Conservation (phyloP, 768 basidiomycete genomes). For the Macrolepiota dolichaula region DNA sequence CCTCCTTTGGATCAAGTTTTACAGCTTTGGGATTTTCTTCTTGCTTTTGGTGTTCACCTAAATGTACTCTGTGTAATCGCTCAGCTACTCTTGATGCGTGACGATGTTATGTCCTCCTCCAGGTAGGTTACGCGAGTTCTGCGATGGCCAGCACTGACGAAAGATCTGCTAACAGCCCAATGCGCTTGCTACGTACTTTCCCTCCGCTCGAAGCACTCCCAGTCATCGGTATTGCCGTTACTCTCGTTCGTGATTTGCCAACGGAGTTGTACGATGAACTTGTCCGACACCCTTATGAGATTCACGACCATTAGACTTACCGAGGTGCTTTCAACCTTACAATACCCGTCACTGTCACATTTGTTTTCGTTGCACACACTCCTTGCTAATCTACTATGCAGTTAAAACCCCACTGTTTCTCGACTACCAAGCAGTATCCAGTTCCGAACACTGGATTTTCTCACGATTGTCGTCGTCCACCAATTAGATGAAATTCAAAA, state of each 20-base stretch:
- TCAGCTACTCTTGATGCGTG: constrained; percentile 85
- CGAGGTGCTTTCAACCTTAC: constrained; percentile 10
- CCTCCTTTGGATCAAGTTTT: constrained; percentile 95
- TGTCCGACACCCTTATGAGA: constrained; percentile 81
- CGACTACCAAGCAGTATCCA: neutral
- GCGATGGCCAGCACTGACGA: constrained; percentile 1
- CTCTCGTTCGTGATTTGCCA: constrained; percentile 89
- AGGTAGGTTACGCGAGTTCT: constrained; percentile 51
- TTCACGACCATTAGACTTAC: constrained; percentile 22
- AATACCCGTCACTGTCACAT: neutral
- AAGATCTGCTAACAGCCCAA: constrained; percentile 56
- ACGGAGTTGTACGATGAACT: constrained; percentile 85
- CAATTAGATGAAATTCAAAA: constrained; percentile 10
- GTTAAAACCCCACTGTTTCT: neutral
- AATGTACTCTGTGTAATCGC: constrained; percentile 98
- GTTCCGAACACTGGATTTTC: neutral
- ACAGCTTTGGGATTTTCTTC: constrained; percentile 94
- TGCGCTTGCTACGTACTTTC: constrained; percentile 91
- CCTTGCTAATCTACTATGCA: neutral
- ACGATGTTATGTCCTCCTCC: constrained; percentile 82
- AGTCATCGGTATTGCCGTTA: constrained; percentile 91
- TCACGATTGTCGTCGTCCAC: neutral
- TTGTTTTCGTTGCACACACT: constrained; percentile 1
- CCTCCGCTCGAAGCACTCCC: constrained; percentile 86
- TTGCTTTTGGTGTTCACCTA: constrained; percentile 94